Evolutionary conservation across 768 basidiomycete genomes (phyloP), one percentile per base, ranked within the genome.

Genomic region (Symmetrospora coprosmae): DNA sequence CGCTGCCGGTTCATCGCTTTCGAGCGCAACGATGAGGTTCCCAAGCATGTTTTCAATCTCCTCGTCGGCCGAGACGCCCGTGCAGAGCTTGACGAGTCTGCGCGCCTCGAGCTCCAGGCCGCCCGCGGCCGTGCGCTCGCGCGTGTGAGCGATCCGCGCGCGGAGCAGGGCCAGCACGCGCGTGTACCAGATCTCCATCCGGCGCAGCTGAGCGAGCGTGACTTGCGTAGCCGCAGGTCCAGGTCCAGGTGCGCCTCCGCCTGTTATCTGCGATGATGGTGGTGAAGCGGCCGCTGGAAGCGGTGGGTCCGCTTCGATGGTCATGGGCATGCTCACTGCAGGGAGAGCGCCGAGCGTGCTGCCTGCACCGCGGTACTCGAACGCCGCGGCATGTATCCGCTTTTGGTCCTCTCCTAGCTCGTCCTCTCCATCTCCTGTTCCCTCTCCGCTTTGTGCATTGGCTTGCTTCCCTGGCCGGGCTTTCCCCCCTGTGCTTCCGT

Each of bases 21-120:
- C 87, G 50, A 94, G 80, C 30, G 90, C 87, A 65, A 85, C 76
- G 28, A 91, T 79, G 50, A 94, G 77, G 65, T 84, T 82, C 65
- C 87, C 87, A 55, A 92, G 76, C 81, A 87, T 84, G 83, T 87
- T 82, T 71, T 94, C 92, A 50, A 97, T 38, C 17, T 58, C 85
- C 72, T 84, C 82, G 67, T 92, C 88, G 43, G 86, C 77, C 1
- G 85, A 81, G 46, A 90, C 82, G 21, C 86, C 85, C 2, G 87
- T 86, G 71, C 87, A 91, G 39, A 90, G 75, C 14, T 88, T 82
- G 25, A 99, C 83, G 62, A 97, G 83, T 74, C 82, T 90, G 72
- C 66, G 58, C 3, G 2, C 19, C 56, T 89, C 84, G 67, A 85
- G 83, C 70, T 90, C 86, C 73, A 85, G 88, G 74, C 89, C 87